phyloP scores from a whole-genome alignment of 129 eudicot species.

The Scalesia atractyloides region DNA sequence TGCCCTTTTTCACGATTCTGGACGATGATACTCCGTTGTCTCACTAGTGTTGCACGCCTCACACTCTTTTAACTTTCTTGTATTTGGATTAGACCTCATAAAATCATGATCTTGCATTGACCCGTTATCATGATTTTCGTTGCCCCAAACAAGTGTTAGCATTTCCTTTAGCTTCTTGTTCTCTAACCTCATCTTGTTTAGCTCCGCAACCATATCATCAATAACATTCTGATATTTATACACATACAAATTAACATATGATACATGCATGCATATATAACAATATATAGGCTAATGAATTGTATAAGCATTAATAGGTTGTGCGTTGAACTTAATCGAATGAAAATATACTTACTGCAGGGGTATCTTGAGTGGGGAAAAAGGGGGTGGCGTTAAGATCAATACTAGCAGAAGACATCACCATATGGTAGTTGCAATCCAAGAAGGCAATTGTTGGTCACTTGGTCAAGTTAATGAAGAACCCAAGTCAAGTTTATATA shows the following conservation, averaged over 20 bases:
- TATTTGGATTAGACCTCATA: slow-evolving; percentile 9
- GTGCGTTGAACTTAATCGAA: not conserved
- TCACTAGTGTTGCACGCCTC: slow-evolving; percentile 15
- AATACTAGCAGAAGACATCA: slow-evolving; percentile 12
- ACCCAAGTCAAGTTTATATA: not conserved
- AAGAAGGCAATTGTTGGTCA: not conserved
- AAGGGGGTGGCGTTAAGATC: slow-evolving; percentile 35
- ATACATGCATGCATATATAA: not conserved
- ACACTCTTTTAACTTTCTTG: slow-evolving; percentile 27
- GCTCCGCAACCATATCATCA: slow-evolving; percentile 8
- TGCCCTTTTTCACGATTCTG: slow-evolving; percentile 20
- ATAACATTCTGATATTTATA: not conserved
- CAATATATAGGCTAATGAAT: not conserved
- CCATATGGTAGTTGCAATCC: not conserved
- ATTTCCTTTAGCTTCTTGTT: slow-evolving; percentile 55
- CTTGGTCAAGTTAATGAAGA: too few relatives aligned
- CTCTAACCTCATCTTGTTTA: slow-evolving; percentile 38
- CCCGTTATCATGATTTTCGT: slow-evolving; percentile 29
- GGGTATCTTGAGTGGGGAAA: slow-evolving; percentile 3
- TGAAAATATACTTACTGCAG: slow-evolving; percentile 18
- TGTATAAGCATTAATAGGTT: too few relatives aligned
- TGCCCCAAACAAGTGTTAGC: slow-evolving; percentile 35
- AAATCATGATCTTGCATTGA: not conserved
- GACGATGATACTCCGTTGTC: not conserved
- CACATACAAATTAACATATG: slow-evolving; percentile 2